phyloP scores from a whole-genome alignment of 2,329 filamentous ascomycete species.

The Microcera coccophila region DNA sequence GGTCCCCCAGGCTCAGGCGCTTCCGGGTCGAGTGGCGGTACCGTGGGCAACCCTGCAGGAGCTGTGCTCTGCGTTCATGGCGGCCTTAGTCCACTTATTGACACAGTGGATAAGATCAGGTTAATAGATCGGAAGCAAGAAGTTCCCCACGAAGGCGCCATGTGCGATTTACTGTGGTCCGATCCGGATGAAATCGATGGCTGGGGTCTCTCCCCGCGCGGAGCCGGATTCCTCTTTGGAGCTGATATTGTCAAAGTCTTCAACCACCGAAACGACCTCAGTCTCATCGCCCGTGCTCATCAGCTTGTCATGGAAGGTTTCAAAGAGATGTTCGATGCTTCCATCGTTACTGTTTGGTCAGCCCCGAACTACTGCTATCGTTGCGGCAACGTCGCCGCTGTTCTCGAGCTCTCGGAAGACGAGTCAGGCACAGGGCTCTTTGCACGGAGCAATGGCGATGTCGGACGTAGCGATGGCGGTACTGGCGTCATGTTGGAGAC shows the following conservation, averaged over 20 bases:
- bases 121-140: conserved; percentile 95
- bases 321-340: conserved; percentile 97
- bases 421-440: conserved; percentile 69
- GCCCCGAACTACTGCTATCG: conserved; percentile 96
- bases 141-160: conserved; percentile 95
- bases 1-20: conserved; percentile 79
- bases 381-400: conserved; percentile 92
- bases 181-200: conserved; percentile 97
- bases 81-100: conserved; percentile 84
- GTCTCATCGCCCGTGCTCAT: conserved; percentile 87
- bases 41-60: conserved; percentile 65
- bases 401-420: conserved; percentile 89
- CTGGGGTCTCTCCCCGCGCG: conserved; percentile 90
- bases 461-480: conserved; percentile 53
- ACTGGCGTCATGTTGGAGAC: conserved; percentile 47
- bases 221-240: conserved; percentile 93
- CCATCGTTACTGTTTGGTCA: conserved; percentile 98
- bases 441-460: conserved; percentile 67
- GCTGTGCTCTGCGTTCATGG: conserved; percentile 95
- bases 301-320: conserved; percentile 99
- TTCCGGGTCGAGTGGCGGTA: conserved; percentile 62
- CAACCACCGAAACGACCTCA: conserved; percentile 90
- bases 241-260: conserved; percentile 94
- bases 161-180: conserved; percentile 98
- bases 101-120: conserved; percentile 92